Evolutionary conservation across 305 asterid species (phyloP), one percentile per base, ranked within the genome.

Genomic region (Nicotiana rustica): DNA sequence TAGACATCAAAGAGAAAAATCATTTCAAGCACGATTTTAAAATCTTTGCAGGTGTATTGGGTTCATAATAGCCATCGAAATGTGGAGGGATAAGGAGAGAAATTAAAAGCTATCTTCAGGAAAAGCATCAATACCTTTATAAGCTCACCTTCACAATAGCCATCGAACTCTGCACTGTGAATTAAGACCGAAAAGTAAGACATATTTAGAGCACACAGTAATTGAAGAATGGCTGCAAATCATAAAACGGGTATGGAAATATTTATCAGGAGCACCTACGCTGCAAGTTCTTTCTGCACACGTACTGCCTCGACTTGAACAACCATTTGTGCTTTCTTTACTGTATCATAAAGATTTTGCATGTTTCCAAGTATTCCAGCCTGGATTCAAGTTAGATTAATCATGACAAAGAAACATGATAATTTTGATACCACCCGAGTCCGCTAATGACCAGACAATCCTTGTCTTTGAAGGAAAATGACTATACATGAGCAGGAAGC

Each of bases 251-350:
- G 15, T 7, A 44, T 44, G 83, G 33, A 80, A 49, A 57, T 8
- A 0, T 13, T 33, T 65, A 25, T 64, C 17, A 18, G 33, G 49
- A 65, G 84, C 84, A 85, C 88, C 85, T 90, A 96, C 99, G 68
- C 95, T 59, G 98, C 94, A 83, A 96, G 99, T 87, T 96, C 99
- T 88, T 94, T 95, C 83, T 93, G 98, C 81, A 94, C 98, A 55
- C 90, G 89, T 41, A 94, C 98, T 64, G 98, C 99, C 92, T 96
- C 99, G 56, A 96, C 99, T 90, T 96, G 99, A 89, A 96, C 99
- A 82, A 96, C 98, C 93, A 89, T 94, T 84, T 96, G 98, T 10
- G 98, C 99, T 89, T 94, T 94, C 91, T 96, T 96, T 84, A 96
- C 98, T 4, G 98, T 96, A 88, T 96, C 98, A 41, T 92, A 94